These are phyloP conservation scores for Salix brachista DNA, from an alignment of 345 rosid species.

Conservation along the genomic window DNA sequence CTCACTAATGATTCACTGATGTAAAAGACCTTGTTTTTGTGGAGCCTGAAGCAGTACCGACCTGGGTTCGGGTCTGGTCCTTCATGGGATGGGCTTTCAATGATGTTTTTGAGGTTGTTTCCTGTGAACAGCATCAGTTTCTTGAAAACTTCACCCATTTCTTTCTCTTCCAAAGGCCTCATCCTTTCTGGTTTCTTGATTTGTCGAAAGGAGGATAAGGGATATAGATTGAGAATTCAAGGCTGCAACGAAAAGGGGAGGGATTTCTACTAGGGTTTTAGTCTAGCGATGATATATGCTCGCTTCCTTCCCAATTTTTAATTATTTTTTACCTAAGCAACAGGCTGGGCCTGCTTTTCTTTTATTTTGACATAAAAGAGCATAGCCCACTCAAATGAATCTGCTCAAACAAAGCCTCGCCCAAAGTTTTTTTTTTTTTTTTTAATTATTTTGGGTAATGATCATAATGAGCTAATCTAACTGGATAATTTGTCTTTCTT, in stretches of 20 bases:
- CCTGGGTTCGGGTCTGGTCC: constrained; percentile 70
- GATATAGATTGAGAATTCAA: not conserved
- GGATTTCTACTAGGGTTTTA: not conserved
- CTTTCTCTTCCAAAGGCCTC: constrained; percentile 83
- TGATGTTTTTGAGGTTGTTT: constrained; percentile 82
- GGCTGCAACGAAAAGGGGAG: not conserved
- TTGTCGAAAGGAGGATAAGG: not conserved
- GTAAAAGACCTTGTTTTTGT: constrained; percentile 72
- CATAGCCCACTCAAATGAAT: too few species aligned
- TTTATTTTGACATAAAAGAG: too few species aligned
- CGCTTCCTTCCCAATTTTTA: not conserved
- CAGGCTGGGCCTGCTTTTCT: too few species aligned
- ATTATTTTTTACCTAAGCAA: too few species aligned
- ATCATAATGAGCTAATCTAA: too few species aligned
- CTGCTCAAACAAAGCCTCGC: not conserved
- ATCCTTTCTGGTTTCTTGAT: constrained; percentile 25
- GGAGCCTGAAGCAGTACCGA: constrained; percentile 89
- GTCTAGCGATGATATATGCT: not conserved
- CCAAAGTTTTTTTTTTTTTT: not conserved
- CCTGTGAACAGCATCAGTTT: constrained; percentile 81
- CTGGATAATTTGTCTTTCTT: too few species aligned
- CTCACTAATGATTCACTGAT: constrained; percentile 75
- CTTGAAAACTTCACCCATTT: constrained; percentile 80
- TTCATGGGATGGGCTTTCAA: constrained; percentile 79
- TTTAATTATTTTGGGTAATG: too few species aligned